These are phyloP conservation scores for Solanum hybrid DNA, from an alignment of 305 asterid species.

Conservation along the genomic window DNA sequence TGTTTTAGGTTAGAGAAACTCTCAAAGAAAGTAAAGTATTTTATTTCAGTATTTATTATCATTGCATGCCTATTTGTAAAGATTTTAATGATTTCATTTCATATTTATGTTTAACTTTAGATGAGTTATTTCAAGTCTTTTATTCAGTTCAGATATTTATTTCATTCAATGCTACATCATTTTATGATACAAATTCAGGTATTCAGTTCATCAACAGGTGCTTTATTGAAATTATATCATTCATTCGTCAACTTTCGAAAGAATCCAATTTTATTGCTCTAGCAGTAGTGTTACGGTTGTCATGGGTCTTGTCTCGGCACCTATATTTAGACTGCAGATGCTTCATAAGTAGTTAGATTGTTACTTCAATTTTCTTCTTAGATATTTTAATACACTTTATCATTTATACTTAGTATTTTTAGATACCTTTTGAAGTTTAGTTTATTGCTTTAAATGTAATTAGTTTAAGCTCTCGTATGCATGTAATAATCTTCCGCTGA, in stretches of 20 bases:
- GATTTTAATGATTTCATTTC: neutral
- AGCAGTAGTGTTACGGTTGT: neutral
- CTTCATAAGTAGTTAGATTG: neutral
- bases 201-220: neutral
- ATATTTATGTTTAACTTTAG: neutral
- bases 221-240: neutral
- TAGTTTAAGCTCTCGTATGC: neutral
- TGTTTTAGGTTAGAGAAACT: neutral
- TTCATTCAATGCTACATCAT: neutral
- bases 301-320: neutral
- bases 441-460: neutral
- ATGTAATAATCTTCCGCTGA: neutral
- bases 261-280: neutral
- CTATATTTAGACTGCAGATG: too few relatives aligned
- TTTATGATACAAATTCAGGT: neutral
- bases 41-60: neutral
- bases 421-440: neutral
- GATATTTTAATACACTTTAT: neutral
- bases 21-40: neutral
- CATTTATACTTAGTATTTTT: neutral
- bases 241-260: neutral
- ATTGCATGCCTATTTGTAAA: neutral
- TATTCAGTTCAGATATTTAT: neutral
- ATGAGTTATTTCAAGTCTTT: neutral
- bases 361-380: neutral